phyloP scores from a whole-genome alignment of 225 moss, liverwort and hornwort genomes.

The Asterella californica region DNA sequence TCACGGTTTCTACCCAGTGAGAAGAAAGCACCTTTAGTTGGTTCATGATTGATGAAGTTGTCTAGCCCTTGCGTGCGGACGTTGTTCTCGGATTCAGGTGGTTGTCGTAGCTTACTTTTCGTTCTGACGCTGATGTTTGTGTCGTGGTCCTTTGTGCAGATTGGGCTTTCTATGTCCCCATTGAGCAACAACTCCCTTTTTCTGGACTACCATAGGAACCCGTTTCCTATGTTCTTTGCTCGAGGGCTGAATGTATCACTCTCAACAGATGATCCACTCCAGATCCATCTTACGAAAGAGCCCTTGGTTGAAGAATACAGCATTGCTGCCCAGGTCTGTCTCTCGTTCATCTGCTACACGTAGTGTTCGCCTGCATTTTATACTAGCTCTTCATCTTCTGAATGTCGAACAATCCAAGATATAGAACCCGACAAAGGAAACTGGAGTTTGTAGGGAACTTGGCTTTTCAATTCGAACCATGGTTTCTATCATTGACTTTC shows the following conservation, averaged over 20 bases:
- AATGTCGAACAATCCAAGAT: background rate
- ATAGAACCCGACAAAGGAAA: too few species aligned
- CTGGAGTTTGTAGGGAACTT: background rate
- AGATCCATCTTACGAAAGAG: constrained; percentile 95
- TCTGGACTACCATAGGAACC: constrained; percentile 92
- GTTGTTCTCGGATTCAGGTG: background rate
- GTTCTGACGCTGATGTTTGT: background rate
- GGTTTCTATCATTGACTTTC: too few species aligned
- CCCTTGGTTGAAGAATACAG: constrained; percentile 96
- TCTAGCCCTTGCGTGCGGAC: background rate
- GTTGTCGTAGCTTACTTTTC: background rate
- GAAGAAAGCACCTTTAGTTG: background rate
- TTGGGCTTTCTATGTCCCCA: constrained; percentile 95
- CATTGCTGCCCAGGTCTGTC: constrained; percentile 86
- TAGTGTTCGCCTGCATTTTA: background rate
- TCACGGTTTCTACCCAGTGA: background rate
- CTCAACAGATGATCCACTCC: constrained; percentile 93
- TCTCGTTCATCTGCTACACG: background rate
- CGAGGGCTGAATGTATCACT: constrained; percentile 91
- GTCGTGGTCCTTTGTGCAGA: constrained; percentile 36
- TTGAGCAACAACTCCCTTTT: constrained; percentile 96
- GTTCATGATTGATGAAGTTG: background rate
- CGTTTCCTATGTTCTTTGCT: constrained; percentile 97
- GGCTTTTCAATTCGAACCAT: background rate
- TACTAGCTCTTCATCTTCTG: background rate